Conservation (phyloP, 169 alveolate species). For the Cryptosporidium ryanae region DNA sequence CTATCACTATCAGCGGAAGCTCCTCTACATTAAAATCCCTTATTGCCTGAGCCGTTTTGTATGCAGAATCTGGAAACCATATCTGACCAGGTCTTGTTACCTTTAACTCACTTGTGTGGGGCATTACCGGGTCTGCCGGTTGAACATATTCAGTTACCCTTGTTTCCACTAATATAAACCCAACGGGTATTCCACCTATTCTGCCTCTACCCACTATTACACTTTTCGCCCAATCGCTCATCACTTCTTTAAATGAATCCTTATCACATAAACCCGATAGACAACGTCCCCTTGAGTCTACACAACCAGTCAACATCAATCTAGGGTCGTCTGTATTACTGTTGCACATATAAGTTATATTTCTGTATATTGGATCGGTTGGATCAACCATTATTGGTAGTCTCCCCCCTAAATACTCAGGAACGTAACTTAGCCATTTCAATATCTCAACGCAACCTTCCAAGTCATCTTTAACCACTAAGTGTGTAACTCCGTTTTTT, state of each 20-base stretch:
- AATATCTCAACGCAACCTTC: slow-evolving; percentile 85
- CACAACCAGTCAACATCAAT: slow-evolving; percentile 78
- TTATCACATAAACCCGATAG: slow-evolving; percentile 81
- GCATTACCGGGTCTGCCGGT: slow-evolving; percentile 85
- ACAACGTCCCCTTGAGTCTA: slow-evolving; percentile 75
- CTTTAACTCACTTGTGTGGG: slow-evolving; percentile 77
- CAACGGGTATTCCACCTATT: slow-evolving; percentile 86
- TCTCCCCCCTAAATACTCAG: slow-evolving; percentile 82
- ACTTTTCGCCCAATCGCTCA: slow-evolving; percentile 84
- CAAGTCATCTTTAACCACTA: slow-evolving; percentile 84
- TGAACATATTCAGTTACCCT: slow-evolving; percentile 76
- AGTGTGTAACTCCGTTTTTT: slow-evolving; percentile 89
- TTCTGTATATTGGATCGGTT: slow-evolving; percentile 78
- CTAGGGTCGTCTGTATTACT: slow-evolving; percentile 82
- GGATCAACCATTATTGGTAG: slow-evolving; percentile 79
- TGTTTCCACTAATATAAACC: slow-evolving; percentile 82
- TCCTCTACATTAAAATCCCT: slow-evolving; percentile 87
- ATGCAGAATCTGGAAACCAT: slow-evolving; percentile 88
- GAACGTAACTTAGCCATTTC: slow-evolving; percentile 85
- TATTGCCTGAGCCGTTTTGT: slow-evolving; percentile 89
- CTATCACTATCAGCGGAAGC: slow-evolving; percentile 83
- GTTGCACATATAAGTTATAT: slow-evolving; percentile 76
- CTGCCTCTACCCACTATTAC: slow-evolving; percentile 85
- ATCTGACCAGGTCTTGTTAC: slow-evolving; percentile 83
- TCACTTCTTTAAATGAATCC: slow-evolving; percentile 80